These are phyloP conservation scores for Phytopythium montanum DNA, from an alignment of 352 stramenopile species.

Conservation along the genomic window DNA sequence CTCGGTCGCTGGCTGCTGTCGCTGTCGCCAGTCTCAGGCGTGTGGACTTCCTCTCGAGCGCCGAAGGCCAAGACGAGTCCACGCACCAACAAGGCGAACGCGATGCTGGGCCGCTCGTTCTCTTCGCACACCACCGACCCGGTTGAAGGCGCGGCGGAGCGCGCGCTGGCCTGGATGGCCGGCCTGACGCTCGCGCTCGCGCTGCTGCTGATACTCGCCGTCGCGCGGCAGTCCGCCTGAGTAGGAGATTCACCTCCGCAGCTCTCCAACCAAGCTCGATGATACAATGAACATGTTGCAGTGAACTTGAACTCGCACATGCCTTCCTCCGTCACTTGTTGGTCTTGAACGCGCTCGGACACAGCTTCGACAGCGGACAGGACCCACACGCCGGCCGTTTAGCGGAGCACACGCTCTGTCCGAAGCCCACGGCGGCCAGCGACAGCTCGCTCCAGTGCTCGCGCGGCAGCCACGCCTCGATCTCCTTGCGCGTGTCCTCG, in stretches of 20 bases:
- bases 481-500: conserved; percentile 46
- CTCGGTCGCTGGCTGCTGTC: conserved; percentile 26
- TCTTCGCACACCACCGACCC: conserved; percentile 16
- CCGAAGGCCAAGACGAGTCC: conserved; percentile 11
- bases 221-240: conserved; percentile 26
- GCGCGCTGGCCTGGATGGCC: conserved; percentile 30
- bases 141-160: conserved; percentile 29
- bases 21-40: conserved; percentile 16
- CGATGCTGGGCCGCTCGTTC: conserved; percentile 9
- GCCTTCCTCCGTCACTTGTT: conserved; percentile 5
- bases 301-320: background rate
- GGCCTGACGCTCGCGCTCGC: conserved; percentile 28
- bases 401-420: conserved; percentile 57
- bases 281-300: background rate
- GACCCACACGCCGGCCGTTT: conserved; percentile 47
- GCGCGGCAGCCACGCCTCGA: conserved; percentile 65
- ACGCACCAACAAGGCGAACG: conserved; percentile 16
- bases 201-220: conserved; percentile 27
- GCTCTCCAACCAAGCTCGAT: background rate
- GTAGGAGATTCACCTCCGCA: too few species aligned
- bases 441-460: conserved; percentile 59
- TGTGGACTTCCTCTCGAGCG: background rate
- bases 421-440: conserved; percentile 68
- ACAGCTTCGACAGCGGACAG: conserved; percentile 47
- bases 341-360: conserved; percentile 47